Conservation (phyloP, 495 filamentous ascomycete genomes). For the Penicillium cinerascens region DNA sequence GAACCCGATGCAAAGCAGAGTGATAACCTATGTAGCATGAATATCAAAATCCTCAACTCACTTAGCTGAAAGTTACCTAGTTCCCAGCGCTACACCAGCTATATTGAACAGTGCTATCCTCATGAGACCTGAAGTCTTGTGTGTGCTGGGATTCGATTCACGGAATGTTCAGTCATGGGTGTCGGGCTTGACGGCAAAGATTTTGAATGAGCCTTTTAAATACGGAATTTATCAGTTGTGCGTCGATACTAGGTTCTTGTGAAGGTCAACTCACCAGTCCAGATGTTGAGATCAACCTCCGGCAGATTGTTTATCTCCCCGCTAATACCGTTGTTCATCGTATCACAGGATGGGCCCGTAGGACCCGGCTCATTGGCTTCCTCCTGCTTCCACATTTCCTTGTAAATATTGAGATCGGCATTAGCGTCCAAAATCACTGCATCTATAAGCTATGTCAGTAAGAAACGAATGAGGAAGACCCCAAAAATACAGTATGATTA, state of each 20-base stretch:
- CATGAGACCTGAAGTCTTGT: not conserved
- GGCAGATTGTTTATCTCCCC: not conserved
- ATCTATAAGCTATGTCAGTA: slow-evolving; percentile 30
- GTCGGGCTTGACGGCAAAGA: slow-evolving; percentile 7
- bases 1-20: not conserved
- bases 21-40: not conserved
- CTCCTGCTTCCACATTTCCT: slow-evolving; percentile 13
- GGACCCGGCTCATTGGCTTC: not conserved
- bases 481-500: slow-evolving; percentile 19
- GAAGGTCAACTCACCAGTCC: slow-evolving; percentile 9
- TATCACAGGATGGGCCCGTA: slow-evolving; percentile 1
- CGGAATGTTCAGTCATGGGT: not conserved
- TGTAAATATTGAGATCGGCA: slow-evolving; percentile 57
- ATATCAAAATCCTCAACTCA: not conserved
- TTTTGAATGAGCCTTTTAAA: slow-evolving; percentile 4
- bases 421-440: slow-evolving; percentile 50
- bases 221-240: not conserved
- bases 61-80: not conserved
- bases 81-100: not conserved
- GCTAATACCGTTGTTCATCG: not conserved
- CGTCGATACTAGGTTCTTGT: not conserved
- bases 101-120: not conserved
- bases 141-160: not conserved
- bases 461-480: not conserved
- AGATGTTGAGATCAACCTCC: slow-evolving; percentile 10